phyloP scores from a whole-genome alignment of 176 grass and related monocot genomes.

The Lolium perenne region DNA sequence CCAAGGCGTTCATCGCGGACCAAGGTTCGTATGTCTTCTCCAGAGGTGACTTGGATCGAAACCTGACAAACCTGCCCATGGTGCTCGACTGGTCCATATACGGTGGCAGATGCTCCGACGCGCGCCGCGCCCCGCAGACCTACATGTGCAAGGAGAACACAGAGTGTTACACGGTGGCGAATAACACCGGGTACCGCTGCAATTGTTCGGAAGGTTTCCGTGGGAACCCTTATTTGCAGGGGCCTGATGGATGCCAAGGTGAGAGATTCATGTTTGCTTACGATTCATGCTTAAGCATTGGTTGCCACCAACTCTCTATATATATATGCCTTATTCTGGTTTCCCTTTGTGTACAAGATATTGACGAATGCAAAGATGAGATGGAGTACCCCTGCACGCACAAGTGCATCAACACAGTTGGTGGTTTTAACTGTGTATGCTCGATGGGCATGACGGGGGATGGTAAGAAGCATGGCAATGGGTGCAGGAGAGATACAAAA shows the following conservation, averaged over 20 bases:
- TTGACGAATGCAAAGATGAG: slow-evolving; percentile 37
- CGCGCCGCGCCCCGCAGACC: neutral
- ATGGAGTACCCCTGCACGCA: neutral
- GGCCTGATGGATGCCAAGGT: slow-evolving; percentile 26
- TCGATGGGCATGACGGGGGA: slow-evolving; percentile 28
- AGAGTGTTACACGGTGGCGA: slow-evolving; percentile 7
- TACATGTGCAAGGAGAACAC: slow-evolving; percentile 38
- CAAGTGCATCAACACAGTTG: slow-evolving; percentile 18
- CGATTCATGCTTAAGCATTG: neutral
- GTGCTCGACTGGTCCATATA: slow-evolving; percentile 21
- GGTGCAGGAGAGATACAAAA: neutral
- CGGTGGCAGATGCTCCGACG: neutral
- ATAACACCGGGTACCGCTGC: slow-evolving; percentile 17
- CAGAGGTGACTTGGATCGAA: neutral
- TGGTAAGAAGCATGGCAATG: slow-evolving; percentile 24
- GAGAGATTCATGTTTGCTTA: neutral
- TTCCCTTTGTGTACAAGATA: slow-evolving; percentile 29
- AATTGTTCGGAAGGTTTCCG: slow-evolving; percentile 29
- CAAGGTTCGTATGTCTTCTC: slow-evolving; percentile 12
- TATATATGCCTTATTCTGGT: neutral
- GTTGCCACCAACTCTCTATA: neutral
- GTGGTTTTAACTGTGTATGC: slow-evolving; percentile 29
- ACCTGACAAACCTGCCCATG: neutral
- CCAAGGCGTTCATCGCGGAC: slow-evolving; percentile 30
- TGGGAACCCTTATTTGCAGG: slow-evolving; percentile 29